Conservation (phyloP, 129 eudicot genomes). For the Arctium lappa region DNA sequence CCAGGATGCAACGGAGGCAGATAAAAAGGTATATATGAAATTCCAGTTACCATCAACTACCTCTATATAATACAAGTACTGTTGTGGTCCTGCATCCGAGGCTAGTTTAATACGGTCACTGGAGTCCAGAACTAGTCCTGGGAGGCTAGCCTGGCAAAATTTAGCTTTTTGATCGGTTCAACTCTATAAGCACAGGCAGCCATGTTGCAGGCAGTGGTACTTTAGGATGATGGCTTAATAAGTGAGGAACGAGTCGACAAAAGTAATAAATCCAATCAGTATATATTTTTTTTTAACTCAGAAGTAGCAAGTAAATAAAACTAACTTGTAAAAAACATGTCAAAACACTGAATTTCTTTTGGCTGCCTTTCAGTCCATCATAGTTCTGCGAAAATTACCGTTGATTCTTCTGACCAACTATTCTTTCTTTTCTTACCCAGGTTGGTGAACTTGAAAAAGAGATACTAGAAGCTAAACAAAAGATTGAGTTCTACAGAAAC, state of each 20-base stretch:
- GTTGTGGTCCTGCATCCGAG: neutral
- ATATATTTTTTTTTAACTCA: neutral
- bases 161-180: neutral
- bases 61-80: neutral
- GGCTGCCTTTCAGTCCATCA: neutral
- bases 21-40: slow-evolving; percentile 54
- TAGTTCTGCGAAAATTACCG: slow-evolving; percentile 8
- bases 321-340: neutral
- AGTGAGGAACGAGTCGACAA: neutral
- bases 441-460: slow-evolving; percentile 84
- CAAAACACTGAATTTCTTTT: neutral
- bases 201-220: neutral
- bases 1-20: slow-evolving; percentile 80
- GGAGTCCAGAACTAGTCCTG: neutral
- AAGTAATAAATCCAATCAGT: neutral
- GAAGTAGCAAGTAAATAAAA: neutral
- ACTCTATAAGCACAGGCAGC: neutral
- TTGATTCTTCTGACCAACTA: neutral
- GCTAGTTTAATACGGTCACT: neutral
- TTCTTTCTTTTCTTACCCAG: neutral
- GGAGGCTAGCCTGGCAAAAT: neutral
- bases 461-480: slow-evolving; percentile 69
- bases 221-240: neutral
- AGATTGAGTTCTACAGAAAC: slow-evolving; percentile 71
- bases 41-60: neutral